phyloP scores from a whole-genome alignment of 768 basidiomycete species.

The Rhodotorula babjevae region DNA sequence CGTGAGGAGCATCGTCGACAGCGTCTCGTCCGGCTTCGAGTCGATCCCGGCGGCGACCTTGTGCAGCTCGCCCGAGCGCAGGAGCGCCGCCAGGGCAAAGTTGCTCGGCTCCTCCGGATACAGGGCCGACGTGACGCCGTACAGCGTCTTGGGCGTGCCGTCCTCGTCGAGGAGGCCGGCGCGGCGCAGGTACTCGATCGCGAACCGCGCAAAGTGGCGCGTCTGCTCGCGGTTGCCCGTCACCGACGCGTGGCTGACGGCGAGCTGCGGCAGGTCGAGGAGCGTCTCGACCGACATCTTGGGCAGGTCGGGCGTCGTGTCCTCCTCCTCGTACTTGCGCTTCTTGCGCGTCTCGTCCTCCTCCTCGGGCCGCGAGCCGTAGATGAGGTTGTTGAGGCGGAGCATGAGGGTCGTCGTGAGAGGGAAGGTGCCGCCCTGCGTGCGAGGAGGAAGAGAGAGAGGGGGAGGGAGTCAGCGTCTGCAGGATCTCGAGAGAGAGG shows the following conservation, averaged over 20 bases:
- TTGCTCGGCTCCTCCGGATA: constrained; percentile 66
- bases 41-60: constrained; percentile 52
- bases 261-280: constrained; percentile 59
- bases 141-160: constrained; percentile 49
- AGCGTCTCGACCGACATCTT: constrained; percentile 55
- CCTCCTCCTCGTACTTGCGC: constrained; percentile 50
- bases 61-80: constrained; percentile 61
- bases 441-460: neutral
- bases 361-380: constrained; percentile 54
- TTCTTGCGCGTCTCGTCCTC: constrained; percentile 51
- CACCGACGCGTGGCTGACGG: constrained; percentile 46
- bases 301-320: constrained; percentile 45
- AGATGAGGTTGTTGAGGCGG: constrained; percentile 62
- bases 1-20: constrained; percentile 55
- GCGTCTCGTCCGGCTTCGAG: constrained; percentile 49
- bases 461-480: neutral
- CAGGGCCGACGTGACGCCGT: constrained; percentile 36
- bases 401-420: constrained; percentile 63
- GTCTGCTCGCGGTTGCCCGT: constrained; percentile 56
- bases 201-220: constrained; percentile 64
- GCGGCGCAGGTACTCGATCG: constrained; percentile 65
- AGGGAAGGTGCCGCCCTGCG: constrained; percentile 58
- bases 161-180: constrained; percentile 54
- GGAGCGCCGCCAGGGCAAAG: constrained; percentile 59
- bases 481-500: too few relatives aligned